A percentile compares a stretch with the other conserved stretches of the same genome.
phyloP scores from a whole-genome alignment of 116 monocot genomes.

The Phalaenopsis hybrid region DNA sequence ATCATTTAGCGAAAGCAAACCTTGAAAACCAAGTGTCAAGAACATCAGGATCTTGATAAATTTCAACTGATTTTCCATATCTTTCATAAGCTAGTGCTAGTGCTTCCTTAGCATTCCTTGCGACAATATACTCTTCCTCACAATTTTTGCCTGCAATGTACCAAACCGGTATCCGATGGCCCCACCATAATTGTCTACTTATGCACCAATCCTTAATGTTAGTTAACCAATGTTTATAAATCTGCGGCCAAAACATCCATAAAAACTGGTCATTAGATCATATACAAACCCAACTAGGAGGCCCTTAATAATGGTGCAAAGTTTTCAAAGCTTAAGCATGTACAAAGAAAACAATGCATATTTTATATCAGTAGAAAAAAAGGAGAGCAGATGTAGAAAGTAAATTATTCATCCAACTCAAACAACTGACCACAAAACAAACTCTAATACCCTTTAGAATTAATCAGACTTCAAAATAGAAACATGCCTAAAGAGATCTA shows the following conservation, averaged over 20 bases:
- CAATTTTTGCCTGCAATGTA: slow-evolving; percentile 75
- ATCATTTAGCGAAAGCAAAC: slow-evolving; percentile 31
- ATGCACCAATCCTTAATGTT: slow-evolving; percentile 99
- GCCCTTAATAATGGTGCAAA: neutral
- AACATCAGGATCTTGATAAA: slow-evolving; percentile 99
- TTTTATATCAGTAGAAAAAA: neutral
- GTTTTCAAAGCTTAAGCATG: neutral
- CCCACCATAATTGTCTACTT: slow-evolving; percentile 99
- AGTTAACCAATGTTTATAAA: slow-evolving; percentile 91
- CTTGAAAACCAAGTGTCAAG: slow-evolving; percentile 99
- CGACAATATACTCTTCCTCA: slow-evolving; percentile 92
- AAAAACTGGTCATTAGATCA: neutral
- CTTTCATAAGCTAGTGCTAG: slow-evolving; percentile 61
- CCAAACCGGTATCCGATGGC: slow-evolving; percentile 98
- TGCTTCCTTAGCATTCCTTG: slow-evolving; percentile 72
- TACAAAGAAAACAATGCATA: neutral
- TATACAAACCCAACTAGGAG: neutral
- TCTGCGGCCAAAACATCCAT: slow-evolving; percentile 40
- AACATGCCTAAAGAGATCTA: neutral
- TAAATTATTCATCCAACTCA: neutral
- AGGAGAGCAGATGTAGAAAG: neutral
- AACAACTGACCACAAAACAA: neutral
- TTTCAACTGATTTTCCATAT: slow-evolving; percentile 83
- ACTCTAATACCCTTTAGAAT: neutral
- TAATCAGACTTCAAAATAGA: neutral